These are phyloP conservation scores for Micractinium sp. DNA, from an alignment of 139 green algal genomes.

Conservation along the genomic window DNA sequence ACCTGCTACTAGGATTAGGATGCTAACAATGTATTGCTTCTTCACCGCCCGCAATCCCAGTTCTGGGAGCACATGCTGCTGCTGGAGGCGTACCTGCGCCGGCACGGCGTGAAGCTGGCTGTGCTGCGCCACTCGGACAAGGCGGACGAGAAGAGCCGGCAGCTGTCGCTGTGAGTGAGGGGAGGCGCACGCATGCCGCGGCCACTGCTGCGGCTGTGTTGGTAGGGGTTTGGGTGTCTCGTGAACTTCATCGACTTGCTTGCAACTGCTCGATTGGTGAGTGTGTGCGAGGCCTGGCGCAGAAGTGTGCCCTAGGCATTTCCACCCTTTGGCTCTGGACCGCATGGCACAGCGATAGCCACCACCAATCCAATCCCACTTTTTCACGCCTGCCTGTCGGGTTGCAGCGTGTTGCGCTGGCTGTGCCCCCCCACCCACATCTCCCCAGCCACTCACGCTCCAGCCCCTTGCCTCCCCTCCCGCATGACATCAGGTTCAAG, in stretches of 20 bases:
- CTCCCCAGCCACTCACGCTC: too few species aligned
- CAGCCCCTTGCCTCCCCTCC: background rate
- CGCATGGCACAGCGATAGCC: too few species aligned
- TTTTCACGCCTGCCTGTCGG: background rate
- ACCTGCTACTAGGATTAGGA: too few species aligned
- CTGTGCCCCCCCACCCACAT: background rate
- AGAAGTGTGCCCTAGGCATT: background rate
- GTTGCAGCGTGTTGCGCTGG: too few species aligned
- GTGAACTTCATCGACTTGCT: too few species aligned
- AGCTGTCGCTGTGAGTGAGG: background rate
- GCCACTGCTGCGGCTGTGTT: too few species aligned
- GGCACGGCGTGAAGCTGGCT: conserved; percentile 35
- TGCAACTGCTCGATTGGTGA: too few species aligned
- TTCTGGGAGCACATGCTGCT: conserved; percentile 30
- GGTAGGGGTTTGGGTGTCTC: too few species aligned
- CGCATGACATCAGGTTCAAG: conserved; percentile 51
- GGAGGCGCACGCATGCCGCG: too few species aligned
- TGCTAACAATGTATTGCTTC: too few species aligned
- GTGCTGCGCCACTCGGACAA: conserved; percentile 41
- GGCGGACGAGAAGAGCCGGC: conserved; percentile 18
- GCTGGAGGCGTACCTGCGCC: conserved; percentile 42
- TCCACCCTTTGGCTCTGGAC: background rate
- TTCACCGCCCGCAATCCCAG: conserved; percentile 7
- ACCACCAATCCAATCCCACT: too few species aligned
- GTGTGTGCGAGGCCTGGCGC: background rate